Percentiles rank a stretch among this genome's conserved stretches.
These are phyloP conservation scores for Leptomonas seymouri DNA, from an alignment of 208 protist species.

Conservation along the genomic window DNA sequence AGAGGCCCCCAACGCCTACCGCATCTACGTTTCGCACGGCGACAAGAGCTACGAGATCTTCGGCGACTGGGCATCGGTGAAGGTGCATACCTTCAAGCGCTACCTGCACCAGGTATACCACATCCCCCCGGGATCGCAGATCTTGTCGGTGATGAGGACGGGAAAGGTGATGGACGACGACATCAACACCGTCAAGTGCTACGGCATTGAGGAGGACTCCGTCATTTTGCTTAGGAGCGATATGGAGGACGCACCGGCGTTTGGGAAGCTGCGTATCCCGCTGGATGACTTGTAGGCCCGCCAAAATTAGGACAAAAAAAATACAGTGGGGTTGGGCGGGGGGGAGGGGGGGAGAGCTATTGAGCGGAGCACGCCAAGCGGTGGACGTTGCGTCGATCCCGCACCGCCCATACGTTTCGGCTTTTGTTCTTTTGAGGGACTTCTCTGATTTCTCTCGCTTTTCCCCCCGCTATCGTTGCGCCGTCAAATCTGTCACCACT, in stretches of 20 bases:
- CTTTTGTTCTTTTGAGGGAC: no score
- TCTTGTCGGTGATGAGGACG: conserved; percentile 54
- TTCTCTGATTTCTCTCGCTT: no score
- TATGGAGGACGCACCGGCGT: conserved; percentile 16
- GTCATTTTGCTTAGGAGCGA: conserved; percentile 72
- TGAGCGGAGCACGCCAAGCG: no score
- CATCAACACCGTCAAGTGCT: conserved; percentile 69
- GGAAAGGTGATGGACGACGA: conserved; percentile 78
- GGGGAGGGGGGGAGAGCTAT: no score
- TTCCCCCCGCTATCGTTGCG: no score
- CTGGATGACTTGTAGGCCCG: conserved; percentile 57
- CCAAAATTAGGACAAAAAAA: no score
- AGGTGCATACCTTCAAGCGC: conserved; percentile 88
- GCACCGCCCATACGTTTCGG: no score
- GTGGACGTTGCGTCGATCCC: no score
- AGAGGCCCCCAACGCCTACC: conserved; percentile 79
- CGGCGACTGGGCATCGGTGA: conserved; percentile 82
- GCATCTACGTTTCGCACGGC: conserved; percentile 78
- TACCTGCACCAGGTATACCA: conserved; percentile 89
- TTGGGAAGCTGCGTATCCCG: conserved; percentile 39
- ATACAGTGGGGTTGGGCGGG: no score
- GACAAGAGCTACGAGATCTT: conserved; percentile 87
- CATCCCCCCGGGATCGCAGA: conserved; percentile 67
- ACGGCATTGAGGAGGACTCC: conserved; percentile 67
- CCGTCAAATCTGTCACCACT: no score